These are phyloP conservation scores for Globisporangium uncinulatum DNA, from an alignment of 352 stramenopile species.

Conservation along the genomic window DNA sequence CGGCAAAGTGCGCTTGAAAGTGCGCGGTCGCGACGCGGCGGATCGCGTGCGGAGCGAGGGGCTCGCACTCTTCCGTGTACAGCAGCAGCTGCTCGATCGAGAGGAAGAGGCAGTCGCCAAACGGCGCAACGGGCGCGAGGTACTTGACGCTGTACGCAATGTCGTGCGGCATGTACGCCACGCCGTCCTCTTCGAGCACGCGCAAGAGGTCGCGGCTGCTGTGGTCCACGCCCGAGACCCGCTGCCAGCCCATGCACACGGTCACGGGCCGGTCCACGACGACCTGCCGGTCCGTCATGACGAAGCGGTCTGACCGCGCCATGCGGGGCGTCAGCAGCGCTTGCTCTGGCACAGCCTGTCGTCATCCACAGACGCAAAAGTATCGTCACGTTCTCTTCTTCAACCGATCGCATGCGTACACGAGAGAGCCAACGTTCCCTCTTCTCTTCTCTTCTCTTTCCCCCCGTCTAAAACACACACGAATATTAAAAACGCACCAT, in stretches of 20 bases:
- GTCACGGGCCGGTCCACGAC: conserved; percentile 72
- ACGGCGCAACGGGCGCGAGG: conserved; percentile 69
- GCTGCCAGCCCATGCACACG: conserved; percentile 84
- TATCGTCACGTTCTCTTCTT: too few species aligned
- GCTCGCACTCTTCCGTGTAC: conserved; percentile 83
- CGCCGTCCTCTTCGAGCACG: conserved; percentile 79
- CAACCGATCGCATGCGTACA: not conserved
- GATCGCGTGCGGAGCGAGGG: conserved; percentile 57
- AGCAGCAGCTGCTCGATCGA: conserved; percentile 84
- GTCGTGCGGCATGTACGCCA: conserved; percentile 81
- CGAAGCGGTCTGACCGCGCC: conserved; percentile 38
- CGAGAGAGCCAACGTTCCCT: too few species aligned
- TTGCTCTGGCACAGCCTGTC: conserved; percentile 47
- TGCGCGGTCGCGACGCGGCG: conserved; percentile 71
- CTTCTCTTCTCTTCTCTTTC: too few species aligned
- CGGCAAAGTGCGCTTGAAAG: conserved; percentile 67
- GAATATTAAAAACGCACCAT: conserved; percentile 33
- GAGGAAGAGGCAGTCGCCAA: conserved; percentile 84
- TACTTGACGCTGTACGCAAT: conserved; percentile 88
- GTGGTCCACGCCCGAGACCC: conserved; percentile 66
- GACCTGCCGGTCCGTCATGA: conserved; percentile 51
- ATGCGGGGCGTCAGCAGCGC: conserved; percentile 58
- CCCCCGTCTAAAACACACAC: too few species aligned
- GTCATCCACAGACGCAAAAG: not conserved
- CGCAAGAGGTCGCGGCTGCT: conserved; percentile 70